Evolutionary conservation across 2,329 filamentous ascomycete genomes (phyloP).

Genomic region (Zymoseptoria crescenta): DNA sequence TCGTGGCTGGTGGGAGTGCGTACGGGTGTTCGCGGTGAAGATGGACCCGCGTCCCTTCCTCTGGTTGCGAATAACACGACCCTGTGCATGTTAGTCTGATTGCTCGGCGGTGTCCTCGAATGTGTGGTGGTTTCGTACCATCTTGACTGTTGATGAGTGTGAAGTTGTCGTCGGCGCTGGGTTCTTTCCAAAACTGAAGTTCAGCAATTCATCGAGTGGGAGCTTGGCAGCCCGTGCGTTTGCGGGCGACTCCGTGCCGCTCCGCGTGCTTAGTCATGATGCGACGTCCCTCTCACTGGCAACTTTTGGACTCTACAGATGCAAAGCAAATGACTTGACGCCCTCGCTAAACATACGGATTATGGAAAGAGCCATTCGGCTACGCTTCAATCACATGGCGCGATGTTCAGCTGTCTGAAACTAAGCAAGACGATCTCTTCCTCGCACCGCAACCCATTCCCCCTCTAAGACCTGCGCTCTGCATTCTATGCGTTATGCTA

Average conservation of each 20-base stretch:
- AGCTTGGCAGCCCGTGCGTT: not conserved
- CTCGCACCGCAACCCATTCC: no score
- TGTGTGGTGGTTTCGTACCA: not conserved
- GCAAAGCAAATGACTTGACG: no score
- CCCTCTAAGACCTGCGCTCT: not conserved
- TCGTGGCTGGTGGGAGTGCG: conserved; percentile 5
- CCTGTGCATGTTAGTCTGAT: conserved; percentile 31
- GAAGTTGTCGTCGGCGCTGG: not conserved
- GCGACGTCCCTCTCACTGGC: no score
- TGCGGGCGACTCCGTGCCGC: no score
- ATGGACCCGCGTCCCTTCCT: conserved; percentile 68
- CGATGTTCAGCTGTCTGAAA: no score
- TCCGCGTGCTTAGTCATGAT: not conserved
- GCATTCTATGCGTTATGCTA: not conserved
- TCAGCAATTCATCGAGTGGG: not conserved
- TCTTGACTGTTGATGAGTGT: conserved; percentile 10
- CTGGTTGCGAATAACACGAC: conserved; percentile 71
- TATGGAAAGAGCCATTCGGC: no score
- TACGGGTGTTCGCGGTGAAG: conserved; percentile 48
- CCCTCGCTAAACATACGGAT: no score
- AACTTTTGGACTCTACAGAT: no score
- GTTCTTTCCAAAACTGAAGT: not conserved
- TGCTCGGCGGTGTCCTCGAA: not conserved
- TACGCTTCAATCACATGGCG: no score
- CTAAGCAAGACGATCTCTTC: no score